Percentiles rank a stretch among this genome's conserved stretches.
Evolutionary conservation across 2,329 filamentous ascomycete genomes (phyloP).

Genomic region (Penicillium sumatraense): DNA sequence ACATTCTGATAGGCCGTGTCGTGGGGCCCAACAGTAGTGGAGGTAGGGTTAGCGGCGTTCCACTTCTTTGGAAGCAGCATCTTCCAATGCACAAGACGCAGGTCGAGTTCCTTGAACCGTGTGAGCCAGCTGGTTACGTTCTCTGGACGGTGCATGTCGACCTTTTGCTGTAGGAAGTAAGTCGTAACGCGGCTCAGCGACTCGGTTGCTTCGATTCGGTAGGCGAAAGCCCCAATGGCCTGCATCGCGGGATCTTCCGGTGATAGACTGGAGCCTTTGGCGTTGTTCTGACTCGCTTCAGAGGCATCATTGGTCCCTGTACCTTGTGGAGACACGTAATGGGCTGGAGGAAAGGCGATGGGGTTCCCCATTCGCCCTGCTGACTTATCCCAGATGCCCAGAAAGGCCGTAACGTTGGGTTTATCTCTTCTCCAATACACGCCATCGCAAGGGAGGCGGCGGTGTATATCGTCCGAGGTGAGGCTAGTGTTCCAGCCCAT

Average conservation of each 20-base stretch:
- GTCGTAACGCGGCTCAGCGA: constrained; percentile 51
- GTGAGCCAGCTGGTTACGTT: constrained; percentile 51
- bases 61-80: constrained; percentile 51
- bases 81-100: constrained; percentile 43
- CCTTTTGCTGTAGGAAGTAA: constrained; percentile 51
- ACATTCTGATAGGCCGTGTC: neutral
- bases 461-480: constrained; percentile 42
- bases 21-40: constrained; percentile 20
- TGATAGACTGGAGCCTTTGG: neutral
- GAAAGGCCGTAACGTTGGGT: constrained; percentile 48
- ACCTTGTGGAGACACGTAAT: constrained; percentile 13
- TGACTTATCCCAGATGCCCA: constrained; percentile 53
- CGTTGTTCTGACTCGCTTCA: neutral
- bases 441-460: constrained; percentile 49
- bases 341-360: constrained; percentile 42
- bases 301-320: constrained; percentile 21
- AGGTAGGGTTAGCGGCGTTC: constrained; percentile 40
- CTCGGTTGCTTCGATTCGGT: constrained; percentile 54
- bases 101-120: constrained; percentile 55
- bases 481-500: constrained; percentile 47
- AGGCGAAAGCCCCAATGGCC: constrained; percentile 51
- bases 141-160: constrained; percentile 46
- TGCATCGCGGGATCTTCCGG: constrained; percentile 40
- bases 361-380: constrained; percentile 46
- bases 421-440: constrained; percentile 47